Percentiles rank a stretch among this genome's conserved stretches.
Evolutionary conservation across 495 filamentous ascomycete species (phyloP).

Genomic region (Daldinia concentrica): DNA sequence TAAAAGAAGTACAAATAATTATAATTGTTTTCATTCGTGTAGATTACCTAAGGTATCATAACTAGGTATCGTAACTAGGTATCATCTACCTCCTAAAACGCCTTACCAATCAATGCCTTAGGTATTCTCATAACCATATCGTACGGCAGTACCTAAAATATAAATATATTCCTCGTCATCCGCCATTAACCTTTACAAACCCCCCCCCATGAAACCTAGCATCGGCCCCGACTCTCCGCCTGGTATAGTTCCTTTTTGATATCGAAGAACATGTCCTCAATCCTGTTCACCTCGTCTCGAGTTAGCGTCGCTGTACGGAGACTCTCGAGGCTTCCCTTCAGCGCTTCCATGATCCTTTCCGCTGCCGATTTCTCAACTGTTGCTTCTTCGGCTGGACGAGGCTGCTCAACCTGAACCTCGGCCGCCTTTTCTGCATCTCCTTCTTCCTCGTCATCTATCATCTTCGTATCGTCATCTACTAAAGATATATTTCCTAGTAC

Average conservation of each 20-base stretch:
- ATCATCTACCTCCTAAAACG: constrained; percentile 19
- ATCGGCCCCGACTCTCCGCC: constrained; percentile 61
- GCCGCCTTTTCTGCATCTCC: neutral
- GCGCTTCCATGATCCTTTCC: constrained; percentile 57
- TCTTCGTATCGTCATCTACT: constrained; percentile 27
- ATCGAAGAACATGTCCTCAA: constrained; percentile 75
- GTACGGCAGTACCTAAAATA: constrained; percentile 3
- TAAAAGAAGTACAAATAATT: neutral
- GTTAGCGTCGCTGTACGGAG: constrained; percentile 62
- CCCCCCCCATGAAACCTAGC: constrained; percentile 6
- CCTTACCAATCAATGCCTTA: constrained; percentile 25
- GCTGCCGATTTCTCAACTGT: constrained; percentile 24
- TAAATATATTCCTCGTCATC: constrained; percentile 11
- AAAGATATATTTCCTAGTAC: neutral
- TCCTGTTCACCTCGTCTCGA: constrained; percentile 61
- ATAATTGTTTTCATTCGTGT: constrained; percentile 14
- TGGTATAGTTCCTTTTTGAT: constrained; percentile 71
- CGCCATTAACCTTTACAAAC: constrained; percentile 13
- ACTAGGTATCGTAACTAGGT: neutral
- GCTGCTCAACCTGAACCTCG: constrained; percentile 12
- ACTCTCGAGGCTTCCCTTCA: constrained; percentile 61
- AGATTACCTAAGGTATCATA: constrained; percentile 11
- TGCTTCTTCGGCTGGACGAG: constrained; percentile 10
- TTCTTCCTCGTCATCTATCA: constrained; percentile 12
- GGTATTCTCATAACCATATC: constrained; percentile 14